These are phyloP conservation scores for Naematelia encephala DNA, from an alignment of 768 basidiomycete species.

Conservation along the genomic window DNA sequence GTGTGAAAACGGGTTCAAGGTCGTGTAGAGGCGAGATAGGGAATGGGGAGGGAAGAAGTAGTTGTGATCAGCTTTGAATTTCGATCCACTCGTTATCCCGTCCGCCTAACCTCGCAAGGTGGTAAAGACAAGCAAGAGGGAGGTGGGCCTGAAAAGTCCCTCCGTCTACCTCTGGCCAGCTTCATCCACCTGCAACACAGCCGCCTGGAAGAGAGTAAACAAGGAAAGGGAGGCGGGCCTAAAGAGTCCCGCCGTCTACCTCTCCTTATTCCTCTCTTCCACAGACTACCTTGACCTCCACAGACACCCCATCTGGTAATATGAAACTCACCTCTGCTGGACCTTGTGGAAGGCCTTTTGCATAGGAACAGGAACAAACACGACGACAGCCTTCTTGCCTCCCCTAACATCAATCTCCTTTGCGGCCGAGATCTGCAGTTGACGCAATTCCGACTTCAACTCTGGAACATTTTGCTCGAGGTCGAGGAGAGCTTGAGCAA, in stretches of 20 bases:
- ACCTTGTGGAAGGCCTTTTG: conserved; percentile 98
- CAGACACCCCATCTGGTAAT: not conserved
- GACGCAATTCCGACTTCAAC: conserved; percentile 92
- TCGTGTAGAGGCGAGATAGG: conserved; percentile 12
- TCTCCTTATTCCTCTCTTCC: conserved; percentile 1
- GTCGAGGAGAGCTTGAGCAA: conserved; percentile 93
- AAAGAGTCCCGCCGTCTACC: conserved; percentile 6
- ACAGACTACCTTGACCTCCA: not conserved
- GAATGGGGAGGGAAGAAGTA: conserved; percentile 5
- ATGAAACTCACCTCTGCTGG: conserved; percentile 72
- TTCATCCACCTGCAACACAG: not conserved
- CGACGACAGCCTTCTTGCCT: conserved; percentile 97
- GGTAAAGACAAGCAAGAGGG: conserved; percentile 22
- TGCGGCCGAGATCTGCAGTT: conserved; percentile 94
- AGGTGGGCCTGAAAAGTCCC: conserved; percentile 51
- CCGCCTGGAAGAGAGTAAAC: too few species aligned
- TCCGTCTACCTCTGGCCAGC: conserved; percentile 43
- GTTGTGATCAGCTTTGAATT: not conserved
- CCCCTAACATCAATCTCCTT: conserved; percentile 99
- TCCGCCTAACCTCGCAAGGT: not conserved
- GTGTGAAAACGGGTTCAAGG: not conserved
- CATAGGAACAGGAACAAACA: conserved; percentile 96
- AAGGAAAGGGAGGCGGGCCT: not conserved
- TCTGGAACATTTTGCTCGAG: conserved; percentile 98
- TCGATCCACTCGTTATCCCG: conserved; percentile 8